Evolutionary conservation across 257 asterid genomes (phyloP).

Genomic region (Prunella vulgaris): DNA sequence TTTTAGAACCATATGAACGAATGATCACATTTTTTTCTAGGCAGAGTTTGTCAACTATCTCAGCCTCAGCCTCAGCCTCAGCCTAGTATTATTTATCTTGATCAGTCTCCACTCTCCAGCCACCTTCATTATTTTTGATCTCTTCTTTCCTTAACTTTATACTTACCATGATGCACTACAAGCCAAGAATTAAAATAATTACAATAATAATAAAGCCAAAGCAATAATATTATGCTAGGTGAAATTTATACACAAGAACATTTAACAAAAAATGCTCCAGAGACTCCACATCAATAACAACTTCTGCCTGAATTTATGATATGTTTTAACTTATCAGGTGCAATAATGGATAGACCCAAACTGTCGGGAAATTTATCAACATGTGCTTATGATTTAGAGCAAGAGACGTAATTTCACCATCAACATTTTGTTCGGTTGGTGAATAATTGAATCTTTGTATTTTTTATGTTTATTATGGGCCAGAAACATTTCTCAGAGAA

Average conservation of each 20-base stretch:
- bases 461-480: background rate
- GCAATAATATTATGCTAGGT: background rate
- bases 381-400: slow-evolving; percentile 3
- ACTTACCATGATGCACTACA: no score
- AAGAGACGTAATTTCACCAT: slow-evolving; percentile 21
- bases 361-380: slow-evolving; percentile 23
- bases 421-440: slow-evolving; percentile 10
- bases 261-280: slow-evolving; percentile 14
- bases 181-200: background rate
- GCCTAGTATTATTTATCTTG: background rate
- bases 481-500: background rate
- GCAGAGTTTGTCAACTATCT: background rate
- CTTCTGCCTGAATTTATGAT: slow-evolving; percentile 24
- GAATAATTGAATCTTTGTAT: background rate
- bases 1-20: background rate
- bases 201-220: background rate
- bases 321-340: slow-evolving; percentile 16
- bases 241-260: background rate
- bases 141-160: no score
- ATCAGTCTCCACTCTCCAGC: no score
- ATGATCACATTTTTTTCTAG: background rate
- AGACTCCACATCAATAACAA: slow-evolving; percentile 19
- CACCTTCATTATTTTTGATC: no score
- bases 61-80: no score
- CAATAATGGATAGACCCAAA: slow-evolving; percentile 16